These are phyloP conservation scores for Excoecaria cochinchinensis DNA, from an alignment of 345 rosid genomes.

Conservation along the genomic window DNA sequence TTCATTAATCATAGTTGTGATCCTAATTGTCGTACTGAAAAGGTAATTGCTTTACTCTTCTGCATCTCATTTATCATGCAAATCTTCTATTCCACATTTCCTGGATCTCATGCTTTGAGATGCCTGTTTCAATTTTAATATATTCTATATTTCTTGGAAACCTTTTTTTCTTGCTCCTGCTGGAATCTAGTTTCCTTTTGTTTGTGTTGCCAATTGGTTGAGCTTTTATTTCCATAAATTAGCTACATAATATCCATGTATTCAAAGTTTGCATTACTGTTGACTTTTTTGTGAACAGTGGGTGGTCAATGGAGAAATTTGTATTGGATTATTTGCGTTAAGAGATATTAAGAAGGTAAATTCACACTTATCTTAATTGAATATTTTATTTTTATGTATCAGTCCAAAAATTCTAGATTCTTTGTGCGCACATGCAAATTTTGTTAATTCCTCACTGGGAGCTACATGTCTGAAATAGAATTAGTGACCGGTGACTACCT, in stretches of 20 bases:
- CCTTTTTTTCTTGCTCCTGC: neutral
- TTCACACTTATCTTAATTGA: constrained; percentile 9
- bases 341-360: constrained; percentile 84
- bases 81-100: neutral
- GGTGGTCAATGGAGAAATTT: constrained; percentile 99
- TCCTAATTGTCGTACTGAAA: constrained; percentile 98
- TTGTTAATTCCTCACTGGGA: neutral
- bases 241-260: neutral
- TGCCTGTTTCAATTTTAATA: neutral
- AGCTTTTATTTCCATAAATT: constrained; percentile 8
- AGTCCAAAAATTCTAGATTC: neutral
- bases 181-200: neutral
- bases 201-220: neutral
- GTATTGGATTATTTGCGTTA: constrained; percentile 89
- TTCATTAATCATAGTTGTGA: constrained; percentile 98
- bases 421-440: neutral
- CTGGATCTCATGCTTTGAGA: neutral
- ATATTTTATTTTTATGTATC: neutral
- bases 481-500: neutral
- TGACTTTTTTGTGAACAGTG: constrained; percentile 56
- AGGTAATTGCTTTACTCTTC: constrained; percentile 44
- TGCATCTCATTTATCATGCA: neutral
- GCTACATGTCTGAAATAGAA: neutral
- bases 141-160: neutral
- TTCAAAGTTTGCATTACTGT: constrained; percentile 17